A percentile compares a stretch with the other conserved stretches of the same genome.
phyloP scores from a whole-genome alignment of 2,329 filamentous ascomycete genomes.

The Teratosphaeria pseudoeucalypti region DNA sequence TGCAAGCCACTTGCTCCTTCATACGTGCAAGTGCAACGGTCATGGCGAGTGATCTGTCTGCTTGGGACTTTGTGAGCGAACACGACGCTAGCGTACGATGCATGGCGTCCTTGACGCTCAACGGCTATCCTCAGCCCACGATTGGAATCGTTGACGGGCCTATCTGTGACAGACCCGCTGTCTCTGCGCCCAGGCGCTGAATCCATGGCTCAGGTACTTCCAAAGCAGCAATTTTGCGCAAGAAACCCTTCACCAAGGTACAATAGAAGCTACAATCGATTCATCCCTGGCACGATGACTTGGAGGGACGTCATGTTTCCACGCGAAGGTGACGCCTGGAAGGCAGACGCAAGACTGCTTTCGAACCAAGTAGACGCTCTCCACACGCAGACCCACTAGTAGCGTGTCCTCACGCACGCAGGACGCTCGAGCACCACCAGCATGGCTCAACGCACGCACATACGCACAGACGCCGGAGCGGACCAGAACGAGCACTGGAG shows the following conservation, averaged over 20 bases:
- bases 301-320: background rate
- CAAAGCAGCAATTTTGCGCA: background rate
- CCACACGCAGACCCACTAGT: too few species aligned
- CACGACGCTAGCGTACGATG: slow-evolving; percentile 4
- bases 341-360: background rate
- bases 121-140: background rate
- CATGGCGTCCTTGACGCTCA: background rate
- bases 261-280: background rate
- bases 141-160: background rate
- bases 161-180: background rate
- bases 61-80: background rate
- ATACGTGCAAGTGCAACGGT: slow-evolving; percentile 3
- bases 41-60: background rate
- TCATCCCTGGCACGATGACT: background rate
- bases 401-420: background rate
- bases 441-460: background rate
- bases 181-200: background rate
- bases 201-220: background rate
- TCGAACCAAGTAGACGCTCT: too few species aligned
- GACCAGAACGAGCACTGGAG: background rate
- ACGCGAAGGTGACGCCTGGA: background rate
- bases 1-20: slow-evolving; percentile 2
- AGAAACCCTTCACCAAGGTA: background rate
- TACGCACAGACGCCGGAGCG: background rate
- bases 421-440: background rate